A percentile compares a stretch with the other conserved stretches of the same genome.
Conservation (phyloP, 176 grass and related monocot genomes). For the sorghum (Sorghum bicolor) region DNA sequence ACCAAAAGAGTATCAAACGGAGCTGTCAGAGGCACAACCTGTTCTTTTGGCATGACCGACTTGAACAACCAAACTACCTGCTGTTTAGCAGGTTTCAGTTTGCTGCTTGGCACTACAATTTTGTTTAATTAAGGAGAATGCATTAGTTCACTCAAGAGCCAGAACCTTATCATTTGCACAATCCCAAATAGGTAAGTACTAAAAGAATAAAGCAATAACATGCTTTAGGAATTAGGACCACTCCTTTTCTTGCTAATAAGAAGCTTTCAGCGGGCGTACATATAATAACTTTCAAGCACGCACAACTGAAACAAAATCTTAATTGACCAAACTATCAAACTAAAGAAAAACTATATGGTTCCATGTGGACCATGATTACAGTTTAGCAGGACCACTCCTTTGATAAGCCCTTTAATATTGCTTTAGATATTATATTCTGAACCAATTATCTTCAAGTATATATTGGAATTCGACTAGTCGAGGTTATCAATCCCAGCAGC, state of each 20-base stretch:
- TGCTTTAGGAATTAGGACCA: background rate
- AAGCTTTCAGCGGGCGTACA: conserved; percentile 13
- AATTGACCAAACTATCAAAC: conserved; percentile 7
- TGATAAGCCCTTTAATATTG: conserved; percentile 24
- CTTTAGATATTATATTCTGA: conserved; percentile 15
- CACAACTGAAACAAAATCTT: background rate
- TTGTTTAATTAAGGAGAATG: background rate
- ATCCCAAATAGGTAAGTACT: conserved; percentile 28
- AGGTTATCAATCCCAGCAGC: conserved; percentile 3
- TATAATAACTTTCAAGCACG: conserved; percentile 12
- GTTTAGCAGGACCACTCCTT: conserved; percentile 50
- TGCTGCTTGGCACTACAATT: background rate
- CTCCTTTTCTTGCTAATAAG: conserved; percentile 7
- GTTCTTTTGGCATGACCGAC: background rate
- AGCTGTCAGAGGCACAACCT: background rate
- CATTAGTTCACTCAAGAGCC: conserved; percentile 1
- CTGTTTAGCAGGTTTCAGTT: background rate
- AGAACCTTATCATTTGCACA: background rate
- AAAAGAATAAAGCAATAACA: conserved; percentile 34
- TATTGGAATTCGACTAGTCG: conserved; percentile 11
- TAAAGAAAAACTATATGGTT: conserved; percentile 13
- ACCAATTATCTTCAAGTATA: conserved; percentile 32
- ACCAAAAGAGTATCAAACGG: background rate
- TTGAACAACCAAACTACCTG: background rate
- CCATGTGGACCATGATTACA: background rate